Evolutionary conservation across 768 basidiomycete genomes (phyloP).

Genomic region (Hypsizygus marmoreus): DNA sequence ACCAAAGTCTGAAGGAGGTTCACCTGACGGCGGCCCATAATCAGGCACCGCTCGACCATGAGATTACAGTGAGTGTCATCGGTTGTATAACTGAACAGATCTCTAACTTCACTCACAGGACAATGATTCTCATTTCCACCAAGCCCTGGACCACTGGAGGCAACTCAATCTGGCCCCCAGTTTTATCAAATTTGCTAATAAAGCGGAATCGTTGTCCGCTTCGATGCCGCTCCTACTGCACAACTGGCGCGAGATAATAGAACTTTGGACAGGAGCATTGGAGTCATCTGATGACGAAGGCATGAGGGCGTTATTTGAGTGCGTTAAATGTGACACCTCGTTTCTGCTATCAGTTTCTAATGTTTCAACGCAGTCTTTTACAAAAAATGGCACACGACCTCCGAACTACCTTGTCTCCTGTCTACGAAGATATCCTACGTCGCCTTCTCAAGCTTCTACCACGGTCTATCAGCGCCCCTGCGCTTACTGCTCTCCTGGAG

Average conservation of each 20-base stretch:
- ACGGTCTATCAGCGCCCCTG: constrained; percentile 57
- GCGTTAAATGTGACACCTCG: constrained; percentile 30
- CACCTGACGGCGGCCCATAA: constrained; percentile 70
- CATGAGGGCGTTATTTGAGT: constrained; percentile 76
- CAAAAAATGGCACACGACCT: constrained; percentile 82
- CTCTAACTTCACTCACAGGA: constrained; percentile 46
- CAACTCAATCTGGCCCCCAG: constrained; percentile 79
- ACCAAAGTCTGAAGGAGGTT: constrained; percentile 64
- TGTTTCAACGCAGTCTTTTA: constrained; percentile 52
- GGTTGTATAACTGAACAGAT: constrained; percentile 1
- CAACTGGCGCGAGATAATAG: constrained; percentile 71
- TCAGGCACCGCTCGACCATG: constrained; percentile 57
- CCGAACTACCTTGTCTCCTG: constrained; percentile 70
- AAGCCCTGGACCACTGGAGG: constrained; percentile 71
- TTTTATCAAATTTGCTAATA: constrained; percentile 70
- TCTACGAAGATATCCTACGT: constrained; percentile 56
- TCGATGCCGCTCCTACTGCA: constrained; percentile 83
- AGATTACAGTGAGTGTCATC: constrained; percentile 53
- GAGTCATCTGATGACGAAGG: constrained; percentile 71
- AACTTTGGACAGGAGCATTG: constrained; percentile 63
- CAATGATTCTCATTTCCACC: constrained; percentile 76
- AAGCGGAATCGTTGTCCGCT: constrained; percentile 59
- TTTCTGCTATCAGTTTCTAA: background rate
- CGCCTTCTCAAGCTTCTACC: constrained; percentile 59
- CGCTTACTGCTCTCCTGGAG: constrained; percentile 64